Conservation (phyloP, 805 yeast species). For the Cyberlindnera maritima region DNA sequence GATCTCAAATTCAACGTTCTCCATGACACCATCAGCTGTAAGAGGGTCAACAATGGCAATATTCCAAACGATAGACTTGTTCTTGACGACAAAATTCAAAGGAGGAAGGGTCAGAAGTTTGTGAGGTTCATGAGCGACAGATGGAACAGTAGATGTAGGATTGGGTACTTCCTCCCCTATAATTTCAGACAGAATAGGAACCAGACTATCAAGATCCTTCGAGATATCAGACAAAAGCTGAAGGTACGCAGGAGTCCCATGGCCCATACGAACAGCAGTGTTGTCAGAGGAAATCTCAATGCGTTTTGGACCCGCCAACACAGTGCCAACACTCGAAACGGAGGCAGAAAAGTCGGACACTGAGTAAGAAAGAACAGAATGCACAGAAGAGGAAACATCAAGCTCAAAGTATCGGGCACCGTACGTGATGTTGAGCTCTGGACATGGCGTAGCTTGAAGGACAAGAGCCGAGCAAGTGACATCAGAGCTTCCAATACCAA, state of each 20-base stretch:
- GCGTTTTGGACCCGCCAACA: constrained; percentile 2
- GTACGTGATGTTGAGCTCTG: constrained; percentile 3
- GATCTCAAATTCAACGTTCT: constrained; percentile 5
- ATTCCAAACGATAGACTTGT: constrained; percentile 13
- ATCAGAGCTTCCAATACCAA: constrained; percentile 8
- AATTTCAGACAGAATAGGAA: neutral
- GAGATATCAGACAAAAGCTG: constrained; percentile 6
- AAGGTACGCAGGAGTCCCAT: constrained; percentile 5
- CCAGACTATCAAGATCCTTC: constrained; percentile 1
- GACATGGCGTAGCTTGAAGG: neutral
- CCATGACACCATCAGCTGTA: constrained; percentile 5
- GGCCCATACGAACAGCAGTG: constrained; percentile 10
- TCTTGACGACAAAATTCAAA: neutral
- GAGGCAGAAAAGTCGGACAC: constrained; percentile 9
- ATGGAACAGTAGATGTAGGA: neutral
- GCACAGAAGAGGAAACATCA: constrained; percentile 8
- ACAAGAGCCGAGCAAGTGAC: constrained; percentile 5
- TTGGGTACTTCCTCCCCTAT: neutral
- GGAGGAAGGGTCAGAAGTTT: neutral
- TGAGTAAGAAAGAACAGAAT: constrained; percentile 14
- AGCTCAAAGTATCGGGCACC: constrained; percentile 16
- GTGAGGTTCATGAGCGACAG: no score
- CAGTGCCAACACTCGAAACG: neutral
- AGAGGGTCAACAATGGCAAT: constrained; percentile 14
- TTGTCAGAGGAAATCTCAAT: constrained; percentile 4